Base-by-base conservation (phyloP, 2,329 filamentous ascomycete species). In the Arachnomyces sp. region DNA sequence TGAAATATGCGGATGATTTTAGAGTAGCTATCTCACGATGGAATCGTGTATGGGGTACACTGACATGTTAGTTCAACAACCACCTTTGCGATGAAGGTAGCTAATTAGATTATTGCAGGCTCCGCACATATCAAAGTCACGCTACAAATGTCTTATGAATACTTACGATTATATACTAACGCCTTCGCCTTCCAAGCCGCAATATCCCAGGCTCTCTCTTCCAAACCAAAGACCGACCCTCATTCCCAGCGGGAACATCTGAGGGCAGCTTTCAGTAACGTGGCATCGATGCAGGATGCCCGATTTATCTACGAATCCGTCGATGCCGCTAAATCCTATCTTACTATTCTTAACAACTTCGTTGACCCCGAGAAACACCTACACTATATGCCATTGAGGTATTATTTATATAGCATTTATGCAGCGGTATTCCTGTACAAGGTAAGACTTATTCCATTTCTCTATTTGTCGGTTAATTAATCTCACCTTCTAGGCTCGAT, bases 111-210 rank as follows among this genome's bases (percentile, higher is more conserved):
- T 5, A 25, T 14, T n/a, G 28, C 39, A 76, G 74, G 75, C 53
- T 82, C 80, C 1, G 70, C 76, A 1, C 74, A 76, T 4, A 73
- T 85, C 47, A 84, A 84, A 55, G 76, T 78, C 3, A 82, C 76
- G 4, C 61, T 86, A 2, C 68, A 84, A 16, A 70, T 86, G 52
- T 83, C 80, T 0, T 85, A 84, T 52, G 80, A 86, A 49, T 86
- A 85, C 52, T 63, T 86, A 2, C 73, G 82, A 5, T 69, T 86
- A 1, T 86, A 86, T 56, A 83, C 82, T 36, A 85, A 84, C 43
- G 82, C 82, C 0, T 86, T 86, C 53, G 82, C 82, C 1, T 86
- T 86, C 49, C 82, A 86, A 54, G 82, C 82, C 2, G 83, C 80
- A 1, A 77, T 75, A 36, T 77, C 61, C 50, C 74, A 71, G 52